Base-by-base conservation (phyloP, 2,329 filamentous ascomycete genomes). In the Talaromyces sp. region DNA sequence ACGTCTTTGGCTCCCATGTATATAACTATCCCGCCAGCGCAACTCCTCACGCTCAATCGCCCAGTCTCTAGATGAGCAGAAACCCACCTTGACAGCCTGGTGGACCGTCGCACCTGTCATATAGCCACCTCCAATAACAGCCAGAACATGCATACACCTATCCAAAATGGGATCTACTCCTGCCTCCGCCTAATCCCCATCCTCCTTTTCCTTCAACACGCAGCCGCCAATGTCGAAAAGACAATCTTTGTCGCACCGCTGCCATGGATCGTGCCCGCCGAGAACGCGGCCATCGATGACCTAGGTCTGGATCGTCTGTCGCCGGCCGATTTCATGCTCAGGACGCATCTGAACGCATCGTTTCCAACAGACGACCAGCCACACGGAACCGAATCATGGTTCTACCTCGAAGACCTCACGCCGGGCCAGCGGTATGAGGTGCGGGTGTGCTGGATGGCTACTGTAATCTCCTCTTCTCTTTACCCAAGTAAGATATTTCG, bases 401-500 rank as follows among this genome's bases (percentile, higher is more conserved):
- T 93, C 70, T 79, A 94, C 8, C 85, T 99, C 6, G 85, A 90
- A 64, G 80, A 83, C 39, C 82, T 99, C 63, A 82, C 79, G n/a
- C 84, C 87, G 41, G 86, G 87, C 11, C 89, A 90, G 72, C 86
- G 93, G 69, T 97, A 98, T 82, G 95, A 99, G 81, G 85, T 96
- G 58, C 88, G 95, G 63, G 84, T 97, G 66, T 98, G 94, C 80
- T 99, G 94, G 93, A 84, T 92, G 66, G 95, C 95, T 47, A 95
- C 90, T 67, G 94, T 97, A 84, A 78, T 37, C 50, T 43, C 16
- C 19, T n/a, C 54, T 6, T 59, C 52, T 48, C 35, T 56, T 3
- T 9, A 60, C 4, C 16, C 8, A 33, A 62, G 11, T n/a, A 27
- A 24, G 22, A 31, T 11, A 9, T 6, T n/a, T 27, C 6, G 37